Conservation (phyloP, 768 basidiomycete species). For the Exidia glandulosa region DNA sequence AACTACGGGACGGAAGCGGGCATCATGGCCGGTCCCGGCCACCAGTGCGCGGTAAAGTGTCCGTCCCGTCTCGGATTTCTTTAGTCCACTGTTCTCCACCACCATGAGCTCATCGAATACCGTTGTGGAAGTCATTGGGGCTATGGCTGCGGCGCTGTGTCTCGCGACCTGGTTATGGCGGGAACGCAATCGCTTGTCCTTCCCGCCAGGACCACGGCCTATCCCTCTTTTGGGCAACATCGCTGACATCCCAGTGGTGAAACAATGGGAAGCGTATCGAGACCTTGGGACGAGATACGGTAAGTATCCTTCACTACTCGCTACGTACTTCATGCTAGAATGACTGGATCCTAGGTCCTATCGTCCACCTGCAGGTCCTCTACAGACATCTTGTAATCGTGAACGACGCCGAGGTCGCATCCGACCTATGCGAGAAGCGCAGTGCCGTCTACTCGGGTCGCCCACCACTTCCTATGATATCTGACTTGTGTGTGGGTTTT, state of each 20-base stretch:
- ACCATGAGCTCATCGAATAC: no score
- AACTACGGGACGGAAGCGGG: no score
- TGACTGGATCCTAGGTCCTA: background rate
- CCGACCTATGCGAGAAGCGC: constrained; percentile 2
- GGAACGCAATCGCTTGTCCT: no score
- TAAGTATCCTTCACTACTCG: background rate
- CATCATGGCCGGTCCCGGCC: no score
- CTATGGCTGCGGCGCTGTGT: no score
- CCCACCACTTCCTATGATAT: background rate
- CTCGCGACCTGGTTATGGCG: no score
- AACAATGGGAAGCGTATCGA: constrained; percentile 10
- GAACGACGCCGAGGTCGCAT: background rate
- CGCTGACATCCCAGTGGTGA: constrained; percentile 43
- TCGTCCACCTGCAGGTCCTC: background rate
- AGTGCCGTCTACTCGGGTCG: constrained; percentile 1
- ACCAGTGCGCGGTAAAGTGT: no score
- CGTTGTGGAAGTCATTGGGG: no score
- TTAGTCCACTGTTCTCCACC: no score
- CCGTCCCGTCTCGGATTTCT: no score
- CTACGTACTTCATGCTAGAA: background rate
- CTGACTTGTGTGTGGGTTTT: no score
- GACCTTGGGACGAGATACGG: background rate
- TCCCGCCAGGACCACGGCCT: constrained; percentile 45
- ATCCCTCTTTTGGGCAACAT: constrained; percentile 57
- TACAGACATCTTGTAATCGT: background rate